A percentile compares a stretch with the other conserved stretches of the same genome.
phyloP scores from a whole-genome alignment of 345 rosid species.

The Arabis alpina region DNA sequence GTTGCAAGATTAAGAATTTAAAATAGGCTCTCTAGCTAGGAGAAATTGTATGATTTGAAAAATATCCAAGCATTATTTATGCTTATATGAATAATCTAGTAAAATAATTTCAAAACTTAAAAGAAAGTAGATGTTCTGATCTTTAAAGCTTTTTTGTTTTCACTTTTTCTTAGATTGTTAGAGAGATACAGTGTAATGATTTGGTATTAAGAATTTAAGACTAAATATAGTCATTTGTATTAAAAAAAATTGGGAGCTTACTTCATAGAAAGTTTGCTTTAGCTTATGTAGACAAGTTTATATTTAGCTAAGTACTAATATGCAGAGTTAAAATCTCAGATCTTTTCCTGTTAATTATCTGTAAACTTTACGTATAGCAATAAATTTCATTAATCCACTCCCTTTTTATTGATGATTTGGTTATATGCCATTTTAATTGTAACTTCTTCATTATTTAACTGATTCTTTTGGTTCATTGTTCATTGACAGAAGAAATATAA shows the following conservation, averaged over 20 bases:
- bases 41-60: background rate
- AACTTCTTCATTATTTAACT: background rate
- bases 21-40: background rate
- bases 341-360: background rate
- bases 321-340: background rate
- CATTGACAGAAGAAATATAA: slow-evolving; percentile 5
- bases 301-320: background rate
- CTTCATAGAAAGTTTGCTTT: no score
- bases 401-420: background rate
- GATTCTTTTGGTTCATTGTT: slow-evolving; percentile 13
- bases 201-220: no score
- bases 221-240: no score
- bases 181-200: no score
- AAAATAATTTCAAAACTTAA: no score
- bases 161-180: no score
- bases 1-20: background rate
- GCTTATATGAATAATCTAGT: background rate
- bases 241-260: no score
- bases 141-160: no score
- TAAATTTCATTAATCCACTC: background rate
- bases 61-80: background rate
- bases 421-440: background rate
- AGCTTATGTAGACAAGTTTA: no score
- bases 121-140: no score
- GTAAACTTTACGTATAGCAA: background rate